Base-by-base conservation (phyloP, 78 protist genomes). In the Speleostelium caveatum region DNA sequence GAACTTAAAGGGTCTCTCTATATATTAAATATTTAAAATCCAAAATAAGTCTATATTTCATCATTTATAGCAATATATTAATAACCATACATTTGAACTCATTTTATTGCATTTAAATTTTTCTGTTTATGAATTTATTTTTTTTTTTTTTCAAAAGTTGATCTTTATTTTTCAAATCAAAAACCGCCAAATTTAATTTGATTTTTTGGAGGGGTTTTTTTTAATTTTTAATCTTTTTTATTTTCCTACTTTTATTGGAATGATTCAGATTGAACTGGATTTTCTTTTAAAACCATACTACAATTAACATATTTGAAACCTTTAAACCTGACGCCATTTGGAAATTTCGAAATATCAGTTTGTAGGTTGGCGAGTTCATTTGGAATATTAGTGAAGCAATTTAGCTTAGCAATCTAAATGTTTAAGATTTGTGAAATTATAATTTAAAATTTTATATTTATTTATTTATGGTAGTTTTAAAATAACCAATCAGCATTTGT, bases 401-500 rank as follows among this genome's bases (percentile, higher is more conserved):
- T n/a, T n/a, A n/a, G n/a, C n/a, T n/a, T n/a, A n/a, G n/a, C n/a
- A n/a, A n/a, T n/a, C n/a, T n/a, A n/a, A n/a, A n/a, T n/a, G n/a
- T n/a, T n/a, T n/a, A n/a, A n/a, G n/a, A n/a, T n/a, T n/a, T n/a
- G n/a, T n/a, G n/a, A n/a, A n/a, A n/a, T n/a, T n/a, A n/a, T n/a
- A n/a, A n/a, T n/a, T n/a, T n/a, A 56, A 56, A 28, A 56, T 10
- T 41, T 21, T 35, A 19, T 36, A 3, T 58, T 19, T 38, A 19
- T 8, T 56, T 61, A 60, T 30, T 73, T 36, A 7, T 73, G 21
- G 6, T 28, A 26, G 19, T 33, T 33, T 26, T 53, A 86, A 62
- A 86, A 74, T 60, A 86, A 61, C 80, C 80, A 87, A 32, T 76
- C 86, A 2, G 80, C 65, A 39, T 66, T 66, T 33, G 86, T 73